Evolutionary conservation across 2,329 filamentous ascomycete species (phyloP), one percentile per base, ranked within the genome.

Genomic region (Aspergillus sojae): DNA sequence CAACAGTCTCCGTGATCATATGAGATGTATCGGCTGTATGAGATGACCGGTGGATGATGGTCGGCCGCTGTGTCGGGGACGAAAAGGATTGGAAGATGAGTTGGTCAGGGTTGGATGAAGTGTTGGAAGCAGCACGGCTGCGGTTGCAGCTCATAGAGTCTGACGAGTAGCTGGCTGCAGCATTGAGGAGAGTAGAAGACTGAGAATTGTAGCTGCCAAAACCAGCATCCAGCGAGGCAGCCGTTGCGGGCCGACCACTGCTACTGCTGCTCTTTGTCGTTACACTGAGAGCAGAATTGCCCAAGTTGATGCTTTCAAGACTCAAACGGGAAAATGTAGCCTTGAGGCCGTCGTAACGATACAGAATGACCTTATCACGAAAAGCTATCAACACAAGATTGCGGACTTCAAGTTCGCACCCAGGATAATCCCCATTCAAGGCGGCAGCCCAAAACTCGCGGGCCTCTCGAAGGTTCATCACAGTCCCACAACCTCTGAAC

Each of bases 1-100:
- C 95, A 0, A 97, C 94, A 70, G 94, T 97, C 70, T 98, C 94
- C 0, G 95, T 97, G 60, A 98, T 95, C 88, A 74, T 92, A 86
- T 72, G 80, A 61, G 88, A 90, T 72, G 77, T 79, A 63, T 83
- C 81, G 5, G 75, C 65, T 9, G 75, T 69, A 45, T 69, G 69
- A 36, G 72, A 60, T 9, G 65, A 68, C 39, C 72, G 75, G 64
- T 76, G 71, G 52, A 76, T 74, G 41, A 79, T 71, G 2, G 74
- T 75, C 6, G 75, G 73, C 12, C 72, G 71, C 60, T 76, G 73
- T 26, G 75, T 68, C 1, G 80, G 77, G 1, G 78, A 78, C 11
- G 77, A 75, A 67, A 81, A 73, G 3, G 79, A 79, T 55, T 79
- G 76, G 65, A 81, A 79, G 46, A 80, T 73, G 56, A 79, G 67